A percentile compares a stretch with the other conserved stretches of the same genome.
Evolutionary conservation across 1,284 basidiomycete genomes (phyloP).

Genomic region (Marasmius tenuissimus): DNA sequence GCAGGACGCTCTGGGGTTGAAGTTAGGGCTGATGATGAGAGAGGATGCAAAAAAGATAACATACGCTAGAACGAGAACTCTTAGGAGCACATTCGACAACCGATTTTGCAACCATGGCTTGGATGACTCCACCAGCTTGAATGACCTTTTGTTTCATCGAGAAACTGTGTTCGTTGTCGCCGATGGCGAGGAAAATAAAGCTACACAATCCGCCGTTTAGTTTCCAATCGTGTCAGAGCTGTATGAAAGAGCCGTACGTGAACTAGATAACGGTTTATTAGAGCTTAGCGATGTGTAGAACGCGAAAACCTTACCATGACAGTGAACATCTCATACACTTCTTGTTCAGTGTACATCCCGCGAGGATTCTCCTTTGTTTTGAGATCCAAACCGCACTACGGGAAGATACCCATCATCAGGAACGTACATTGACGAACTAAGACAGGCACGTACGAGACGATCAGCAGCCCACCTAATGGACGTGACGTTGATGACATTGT

Average conservation of each 20-base stretch:
- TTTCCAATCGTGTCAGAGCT: neutral
- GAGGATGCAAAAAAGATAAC: conserved; percentile 7
- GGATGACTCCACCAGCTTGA: conserved; percentile 32
- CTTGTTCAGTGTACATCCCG: conserved; percentile 53
- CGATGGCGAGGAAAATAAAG: conserved; percentile 34
- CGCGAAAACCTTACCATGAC: conserved; percentile 32
- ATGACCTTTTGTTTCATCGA: conserved; percentile 27
- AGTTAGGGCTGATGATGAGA: neutral
- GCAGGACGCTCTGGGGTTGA: conserved; percentile 10
- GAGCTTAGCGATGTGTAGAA: neutral
- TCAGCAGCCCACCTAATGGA: conserved; percentile 54
- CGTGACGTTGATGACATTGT: conserved; percentile 58
- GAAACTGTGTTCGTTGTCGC: conserved; percentile 33
- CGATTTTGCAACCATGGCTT: conserved; percentile 31
- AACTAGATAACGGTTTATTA: neutral
- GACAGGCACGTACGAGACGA: conserved; percentile 38
- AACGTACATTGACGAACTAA: too few relatives aligned
- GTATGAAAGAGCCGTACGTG: neutral
- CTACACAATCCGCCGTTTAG: conserved; percentile 13
- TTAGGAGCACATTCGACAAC: conserved; percentile 29
- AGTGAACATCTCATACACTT: conserved; percentile 52
- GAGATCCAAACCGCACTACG: conserved; percentile 54
- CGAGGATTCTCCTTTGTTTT: conserved; percentile 54
- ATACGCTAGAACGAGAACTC: conserved; percentile 25
- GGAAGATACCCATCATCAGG: neutral